Base-by-base conservation (phyloP, 257 asterid species). In the Echium plantagineum region DNA sequence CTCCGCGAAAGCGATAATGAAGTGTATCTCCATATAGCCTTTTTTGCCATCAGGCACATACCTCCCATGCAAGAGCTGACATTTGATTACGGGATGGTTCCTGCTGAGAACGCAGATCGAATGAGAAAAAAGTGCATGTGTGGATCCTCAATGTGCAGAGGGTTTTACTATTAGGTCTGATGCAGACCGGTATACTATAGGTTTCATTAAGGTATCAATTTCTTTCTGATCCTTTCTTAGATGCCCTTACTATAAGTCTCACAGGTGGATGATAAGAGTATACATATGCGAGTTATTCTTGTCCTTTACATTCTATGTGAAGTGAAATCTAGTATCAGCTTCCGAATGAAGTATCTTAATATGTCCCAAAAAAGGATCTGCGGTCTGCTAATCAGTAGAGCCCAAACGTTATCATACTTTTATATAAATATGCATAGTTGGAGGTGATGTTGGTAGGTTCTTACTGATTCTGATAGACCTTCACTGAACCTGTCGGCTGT, bases 61-160 rank as follows among this genome's bases (percentile, higher is more conserved):
- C 97, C 98, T 68, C 98, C 97, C 18, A 72, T 93, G 96, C 97
- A 80, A 60, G 97, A 93, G 84, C 72, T 93, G 67, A 84, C 89
- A 2, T 86, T 65, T 71, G 98, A 89, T 67, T 93, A 89, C 64
- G 98, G 96, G 59, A 57, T 82, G 70, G 74, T 79, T 73, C 73
- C 76, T 26, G 60, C 88, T 20, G 83, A 77, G 61, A 83, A 74
- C 66, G 77, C 81, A 60, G 81, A 70, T 38, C 60, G 52, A 61
- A 81, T 81, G 70, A 85, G 81, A 83, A 86, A 83, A 63, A 82
- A 70, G 73, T 93, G 98, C 77, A 61, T 74, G 57, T 93, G 98
- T 60, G 94, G 85, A 58, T 78, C 94, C 15, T 66, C 60, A 22
- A 86, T 83, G 72, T 89, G 97, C 81, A 74, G 79, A 74, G 96